Evolutionary conservation across 768 basidiomycete genomes (phyloP).

Genomic region (Gloeostereum incarnatum): DNA sequence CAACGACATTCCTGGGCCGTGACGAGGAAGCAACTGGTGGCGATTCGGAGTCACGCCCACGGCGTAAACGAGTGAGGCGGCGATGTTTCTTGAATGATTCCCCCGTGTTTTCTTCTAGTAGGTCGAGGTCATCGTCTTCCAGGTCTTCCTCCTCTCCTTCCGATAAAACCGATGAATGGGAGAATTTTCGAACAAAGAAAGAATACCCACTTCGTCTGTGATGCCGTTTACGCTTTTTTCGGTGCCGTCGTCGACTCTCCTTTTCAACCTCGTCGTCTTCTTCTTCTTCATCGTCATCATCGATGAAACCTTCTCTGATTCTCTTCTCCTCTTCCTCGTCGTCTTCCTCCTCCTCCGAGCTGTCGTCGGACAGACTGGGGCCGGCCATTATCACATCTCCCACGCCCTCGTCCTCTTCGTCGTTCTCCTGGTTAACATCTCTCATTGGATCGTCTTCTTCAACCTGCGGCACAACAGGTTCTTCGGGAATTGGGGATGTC

Average conservation of each 20-base stretch:
- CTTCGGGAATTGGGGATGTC: constrained; percentile 40
- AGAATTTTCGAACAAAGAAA: constrained; percentile 6
- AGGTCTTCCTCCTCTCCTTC: constrained; percentile 54
- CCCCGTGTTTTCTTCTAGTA: constrained; percentile 87
- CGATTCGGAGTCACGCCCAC: constrained; percentile 67
- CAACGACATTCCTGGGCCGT: constrained; percentile 47
- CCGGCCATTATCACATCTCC: constrained; percentile 48
- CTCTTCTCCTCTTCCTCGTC: constrained; percentile 80
- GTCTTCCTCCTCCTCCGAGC: constrained; percentile 85
- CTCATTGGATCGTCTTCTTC: constrained; percentile 57
- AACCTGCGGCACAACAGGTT: constrained; percentile 19
- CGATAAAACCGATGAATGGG: constrained; percentile 9
- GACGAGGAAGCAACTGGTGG: constrained; percentile 55
- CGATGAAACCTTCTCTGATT: constrained; percentile 86
- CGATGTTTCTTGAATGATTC: constrained; percentile 53
- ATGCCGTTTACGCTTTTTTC: constrained; percentile 59
- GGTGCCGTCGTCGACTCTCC: constrained; percentile 45
- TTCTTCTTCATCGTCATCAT: constrained; percentile 82
- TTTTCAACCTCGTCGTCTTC: constrained; percentile 66
- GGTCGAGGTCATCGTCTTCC: constrained; percentile 90
- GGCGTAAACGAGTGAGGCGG: constrained; percentile 61
- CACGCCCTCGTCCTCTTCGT: constrained; percentile 47
- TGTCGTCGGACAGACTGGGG: constrained; percentile 61
- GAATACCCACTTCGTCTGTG: constrained; percentile 39
- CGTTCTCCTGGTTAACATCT: constrained; percentile 38